Base-by-base conservation (phyloP, 805 yeast genomes). In the Kodamaea leandrae region DNA sequence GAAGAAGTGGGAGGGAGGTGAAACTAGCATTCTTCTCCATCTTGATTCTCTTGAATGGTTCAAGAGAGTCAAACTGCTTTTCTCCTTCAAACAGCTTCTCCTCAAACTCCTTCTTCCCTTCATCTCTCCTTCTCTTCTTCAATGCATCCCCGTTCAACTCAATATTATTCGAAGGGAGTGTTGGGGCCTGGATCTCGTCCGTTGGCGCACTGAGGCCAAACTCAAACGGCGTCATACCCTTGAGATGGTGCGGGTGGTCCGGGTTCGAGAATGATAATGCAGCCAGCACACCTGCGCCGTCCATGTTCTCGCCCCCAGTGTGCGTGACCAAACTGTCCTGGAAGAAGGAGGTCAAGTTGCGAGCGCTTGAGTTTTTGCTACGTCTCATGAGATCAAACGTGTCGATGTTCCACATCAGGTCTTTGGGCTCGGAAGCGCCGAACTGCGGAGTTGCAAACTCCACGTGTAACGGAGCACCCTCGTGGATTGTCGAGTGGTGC, bases 371-470 rank as follows among this genome's bases (percentile, higher is more conserved):
- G 26, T 40, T 40, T 23, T 40, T 40, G 27, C 26, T 36, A 10
- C 32, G 36, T 18, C 32, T 36, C 44, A 55, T 58, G 41, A 64
- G 43, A 37, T 63, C 66, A 20, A 61, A 47, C 7, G 47, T 46
- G 16, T 63, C 66, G 13, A 62, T 55, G 39, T 48, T 47, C 59
- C 68, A 53, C 47, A 58, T 58, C 29, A 60, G 34, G 25, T 39
- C 42, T 18, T 39, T 39, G 16, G 21, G 25, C 5, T 76, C 77
- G 14, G 66, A 64, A 1, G 83, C 81, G 9, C 70, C 53, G 33
- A 80, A 53, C 58, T 87, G 95, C 2, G 96, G 96, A 1, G 95
- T 84, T 1, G 95, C 78, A 55, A 85, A 86, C 2, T 82, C 86
- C 18, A 84, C 89, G 52, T 84, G 88, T 32, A 73, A 74, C 1